These are phyloP conservation scores for Astrothelium subdiscretum DNA, from an alignment of 495 filamentous ascomycete species.

Conservation along the genomic window DNA sequence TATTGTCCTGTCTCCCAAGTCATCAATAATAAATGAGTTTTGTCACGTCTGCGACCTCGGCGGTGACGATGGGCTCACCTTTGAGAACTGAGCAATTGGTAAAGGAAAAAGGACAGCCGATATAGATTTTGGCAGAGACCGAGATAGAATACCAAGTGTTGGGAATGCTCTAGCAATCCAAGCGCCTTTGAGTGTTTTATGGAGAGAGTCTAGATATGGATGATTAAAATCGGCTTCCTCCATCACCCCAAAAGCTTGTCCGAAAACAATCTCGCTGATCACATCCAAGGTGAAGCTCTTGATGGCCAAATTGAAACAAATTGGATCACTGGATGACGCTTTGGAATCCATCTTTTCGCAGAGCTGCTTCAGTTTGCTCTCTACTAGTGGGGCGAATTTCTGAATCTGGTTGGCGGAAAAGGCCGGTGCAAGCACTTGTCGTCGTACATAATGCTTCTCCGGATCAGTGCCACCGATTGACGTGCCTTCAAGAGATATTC, in stretches of 20 bases:
- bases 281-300: neutral
- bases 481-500: neutral
- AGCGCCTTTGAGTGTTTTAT: neutral
- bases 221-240: neutral
- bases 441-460: neutral
- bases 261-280: neutral
- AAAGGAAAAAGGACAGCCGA: neutral
- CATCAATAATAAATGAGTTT: neutral
- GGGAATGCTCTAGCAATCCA: neutral
- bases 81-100: neutral
- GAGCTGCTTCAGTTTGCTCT: neutral
- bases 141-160: neutral
- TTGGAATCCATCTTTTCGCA: neutral
- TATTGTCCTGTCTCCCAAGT: neutral
- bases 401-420: neutral
- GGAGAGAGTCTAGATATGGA: neutral
- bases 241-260: neutral
- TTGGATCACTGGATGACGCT: neutral
- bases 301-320: neutral
- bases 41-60: neutral
- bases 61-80: neutral
- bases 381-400: neutral
- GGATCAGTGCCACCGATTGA: constrained; percentile 3
- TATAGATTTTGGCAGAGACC: neutral
- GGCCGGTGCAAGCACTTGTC: constrained; percentile 3